A percentile compares a stretch with the other conserved stretches of the same genome.
These are phyloP conservation scores for Tylopilus vinaceipallidus DNA, from an alignment of 768 basidiomycete genomes.

Conservation along the genomic window DNA sequence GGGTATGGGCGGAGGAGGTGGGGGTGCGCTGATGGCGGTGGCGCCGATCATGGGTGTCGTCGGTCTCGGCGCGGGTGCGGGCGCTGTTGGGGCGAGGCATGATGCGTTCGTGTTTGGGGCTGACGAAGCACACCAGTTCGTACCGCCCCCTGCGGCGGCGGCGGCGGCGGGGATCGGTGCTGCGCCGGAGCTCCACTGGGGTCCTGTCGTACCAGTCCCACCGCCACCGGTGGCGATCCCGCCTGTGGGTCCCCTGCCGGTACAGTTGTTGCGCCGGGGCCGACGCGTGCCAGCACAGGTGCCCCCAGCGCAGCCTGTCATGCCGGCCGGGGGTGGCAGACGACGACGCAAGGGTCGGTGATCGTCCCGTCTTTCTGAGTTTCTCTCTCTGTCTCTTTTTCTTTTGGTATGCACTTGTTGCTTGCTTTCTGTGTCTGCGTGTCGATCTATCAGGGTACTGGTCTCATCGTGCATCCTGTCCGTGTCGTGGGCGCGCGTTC, in stretches of 20 bases:
- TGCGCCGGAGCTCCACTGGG: too few relatives aligned
- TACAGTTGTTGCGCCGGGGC: not conserved
- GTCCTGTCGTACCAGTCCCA: not conserved
- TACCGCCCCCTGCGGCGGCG: not conserved
- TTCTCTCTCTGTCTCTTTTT: not conserved
- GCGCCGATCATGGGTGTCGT: too few relatives aligned
- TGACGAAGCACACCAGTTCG: conserved; percentile 14
- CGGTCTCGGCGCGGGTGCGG: not conserved
- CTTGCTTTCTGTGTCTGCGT: too few relatives aligned
- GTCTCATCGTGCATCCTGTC: too few relatives aligned
- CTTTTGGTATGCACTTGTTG: not conserved
- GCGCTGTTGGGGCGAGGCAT: too few relatives aligned
- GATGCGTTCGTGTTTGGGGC: conserved; percentile 17
- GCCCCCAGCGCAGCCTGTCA: not conserved
- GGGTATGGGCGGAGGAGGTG: too few relatives aligned
- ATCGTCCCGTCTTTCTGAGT: not conserved
- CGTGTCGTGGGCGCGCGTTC: too few relatives aligned
- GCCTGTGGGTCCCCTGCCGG: not conserved
- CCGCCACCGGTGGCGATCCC: not conserved
- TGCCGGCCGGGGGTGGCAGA: conserved; percentile 5
- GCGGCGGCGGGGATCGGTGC: too few relatives aligned
- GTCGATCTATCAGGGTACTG: too few relatives aligned
- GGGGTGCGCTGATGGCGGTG: too few relatives aligned
- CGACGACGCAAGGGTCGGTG: conserved; percentile 11
- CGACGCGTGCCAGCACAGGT: not conserved